Conservation (phyloP, 257 asterid species). For the Nicotiana undulata region DNA sequence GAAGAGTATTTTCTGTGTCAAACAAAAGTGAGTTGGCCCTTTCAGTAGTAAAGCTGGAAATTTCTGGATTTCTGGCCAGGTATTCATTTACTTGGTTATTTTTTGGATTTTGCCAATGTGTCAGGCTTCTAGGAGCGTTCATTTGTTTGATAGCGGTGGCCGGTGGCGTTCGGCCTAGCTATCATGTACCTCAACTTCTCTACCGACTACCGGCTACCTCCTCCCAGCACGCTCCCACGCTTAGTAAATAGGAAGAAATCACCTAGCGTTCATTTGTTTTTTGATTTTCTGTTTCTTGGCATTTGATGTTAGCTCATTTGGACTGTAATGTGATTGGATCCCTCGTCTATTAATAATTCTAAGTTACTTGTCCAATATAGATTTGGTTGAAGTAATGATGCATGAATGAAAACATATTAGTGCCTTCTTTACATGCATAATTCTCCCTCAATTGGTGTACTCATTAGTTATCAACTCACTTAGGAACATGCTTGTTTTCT, state of each 20-base stretch:
- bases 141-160: not conserved
- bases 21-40: too few relatives aligned
- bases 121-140: not conserved
- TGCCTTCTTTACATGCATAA: not conserved
- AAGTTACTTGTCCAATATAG: not conserved
- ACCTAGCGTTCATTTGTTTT: not conserved
- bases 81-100: not conserved
- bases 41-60: not conserved
- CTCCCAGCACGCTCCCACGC: too few relatives aligned
- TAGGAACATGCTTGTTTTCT: not conserved
- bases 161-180: too few relatives aligned
- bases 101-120: not conserved
- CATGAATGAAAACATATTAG: not conserved
- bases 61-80: not conserved
- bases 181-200: too few relatives aligned
- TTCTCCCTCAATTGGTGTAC: not conserved
- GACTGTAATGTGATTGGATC: not conserved
- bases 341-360: not conserved
- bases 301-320: not conserved
- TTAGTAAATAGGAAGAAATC: not conserved
- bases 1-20: too few relatives aligned
- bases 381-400: not conserved
- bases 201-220: too few relatives aligned
- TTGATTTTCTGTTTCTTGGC: slow-evolving; percentile 1
- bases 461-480: not conserved